These are phyloP conservation scores for Bipolaris bicolor DNA, from an alignment of 2,329 filamentous ascomycete genomes.

Conservation along the genomic window DNA sequence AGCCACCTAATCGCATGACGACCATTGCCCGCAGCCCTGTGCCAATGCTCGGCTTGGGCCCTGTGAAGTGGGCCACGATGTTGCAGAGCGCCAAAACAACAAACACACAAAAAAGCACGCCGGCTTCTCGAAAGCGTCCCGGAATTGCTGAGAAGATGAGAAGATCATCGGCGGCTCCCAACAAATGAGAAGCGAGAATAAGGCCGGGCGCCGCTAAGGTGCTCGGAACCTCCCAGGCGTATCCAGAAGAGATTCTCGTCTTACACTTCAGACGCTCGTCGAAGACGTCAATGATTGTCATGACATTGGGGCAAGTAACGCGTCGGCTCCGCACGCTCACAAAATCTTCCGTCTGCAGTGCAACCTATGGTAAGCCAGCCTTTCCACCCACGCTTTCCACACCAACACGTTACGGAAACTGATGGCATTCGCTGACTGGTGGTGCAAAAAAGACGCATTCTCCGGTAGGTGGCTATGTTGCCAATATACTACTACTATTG, in stretches of 20 bases:
- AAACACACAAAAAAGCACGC: background rate
- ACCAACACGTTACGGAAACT: background rate
- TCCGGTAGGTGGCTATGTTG: slow-evolving; percentile 11
- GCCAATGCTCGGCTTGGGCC: slow-evolving; percentile 8
- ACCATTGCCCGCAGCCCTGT: slow-evolving; percentile 6
- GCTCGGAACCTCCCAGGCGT: slow-evolving; percentile 1
- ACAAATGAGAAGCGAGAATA: background rate
- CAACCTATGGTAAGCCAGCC: slow-evolving; percentile 4
- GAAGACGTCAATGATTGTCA: slow-evolving; percentile 2
- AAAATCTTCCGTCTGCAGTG: slow-evolving; percentile 3
- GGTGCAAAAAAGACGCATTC: slow-evolving; percentile 1
- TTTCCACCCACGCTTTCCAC: background rate
- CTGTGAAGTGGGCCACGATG: slow-evolving; percentile 4
- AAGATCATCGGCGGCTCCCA: background rate
- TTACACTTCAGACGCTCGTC: slow-evolving; percentile 4
- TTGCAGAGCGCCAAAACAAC: slow-evolving; percentile 7
- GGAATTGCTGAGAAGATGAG: background rate
- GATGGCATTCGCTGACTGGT: background rate
- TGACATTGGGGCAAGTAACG: slow-evolving; percentile 10
- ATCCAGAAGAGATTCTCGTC: slow-evolving; percentile 4
- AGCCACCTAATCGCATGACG: slow-evolving; percentile 17
- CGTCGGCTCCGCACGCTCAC: slow-evolving; percentile 6
- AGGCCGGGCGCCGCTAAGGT: slow-evolving; percentile 4
- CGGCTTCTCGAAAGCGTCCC: background rate
- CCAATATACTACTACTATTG: background rate